Percentiles rank a stretch among this genome's conserved stretches.
These are phyloP conservation scores for Suillus americanus DNA, from an alignment of 768 basidiomycete genomes.

Conservation along the genomic window DNA sequence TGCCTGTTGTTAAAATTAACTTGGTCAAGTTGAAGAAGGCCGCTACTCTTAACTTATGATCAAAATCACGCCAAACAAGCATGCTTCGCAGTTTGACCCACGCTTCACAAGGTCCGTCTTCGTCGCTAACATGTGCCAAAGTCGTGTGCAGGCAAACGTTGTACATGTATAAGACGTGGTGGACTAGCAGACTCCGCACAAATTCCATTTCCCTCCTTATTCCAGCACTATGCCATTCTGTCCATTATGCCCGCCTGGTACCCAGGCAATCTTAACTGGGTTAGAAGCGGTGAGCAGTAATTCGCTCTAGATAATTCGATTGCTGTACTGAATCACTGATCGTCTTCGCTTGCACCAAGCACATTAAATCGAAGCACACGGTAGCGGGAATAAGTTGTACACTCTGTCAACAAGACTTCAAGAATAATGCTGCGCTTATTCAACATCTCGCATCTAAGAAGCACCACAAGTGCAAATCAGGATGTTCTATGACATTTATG, in stretches of 20 bases:
- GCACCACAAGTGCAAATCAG: conserved; percentile 1
- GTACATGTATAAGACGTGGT: background rate
- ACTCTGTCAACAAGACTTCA: background rate
- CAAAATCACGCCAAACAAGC: background rate
- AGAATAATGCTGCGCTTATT: background rate
- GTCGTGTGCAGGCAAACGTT: background rate
- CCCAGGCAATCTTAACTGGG: background rate
- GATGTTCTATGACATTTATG: conserved; percentile 3
- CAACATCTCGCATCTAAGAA: conserved; percentile 7
- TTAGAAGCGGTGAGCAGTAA: background rate
- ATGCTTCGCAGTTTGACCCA: background rate
- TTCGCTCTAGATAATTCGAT: background rate
- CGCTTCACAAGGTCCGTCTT: background rate
- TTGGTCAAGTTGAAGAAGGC: background rate
- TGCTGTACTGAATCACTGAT: background rate
- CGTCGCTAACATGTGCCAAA: conserved; percentile 4
- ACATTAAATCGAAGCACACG: background rate
- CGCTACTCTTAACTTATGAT: no score
- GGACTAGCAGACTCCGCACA: background rate
- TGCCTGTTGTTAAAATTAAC: background rate
- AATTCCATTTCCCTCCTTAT: background rate
- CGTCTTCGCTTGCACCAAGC: background rate
- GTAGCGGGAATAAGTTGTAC: background rate
- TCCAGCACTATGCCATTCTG: background rate
- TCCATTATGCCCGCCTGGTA: conserved; percentile 2